Evolutionary conservation across 176 grass and related monocot species (phyloP).

Genomic region (Elaeis guineensis): DNA sequence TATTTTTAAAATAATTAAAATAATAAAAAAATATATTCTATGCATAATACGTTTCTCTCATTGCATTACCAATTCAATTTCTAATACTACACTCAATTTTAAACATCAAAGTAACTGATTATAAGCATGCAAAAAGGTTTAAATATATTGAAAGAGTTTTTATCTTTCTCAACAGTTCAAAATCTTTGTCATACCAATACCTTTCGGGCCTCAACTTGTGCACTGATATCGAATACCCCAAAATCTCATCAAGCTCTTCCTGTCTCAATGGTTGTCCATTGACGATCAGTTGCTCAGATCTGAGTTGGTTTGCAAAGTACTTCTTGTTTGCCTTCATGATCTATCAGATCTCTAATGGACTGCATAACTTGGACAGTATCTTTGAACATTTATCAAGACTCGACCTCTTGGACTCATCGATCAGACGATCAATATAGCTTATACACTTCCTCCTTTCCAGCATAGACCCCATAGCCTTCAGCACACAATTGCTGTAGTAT

Average conservation of each 20-base stretch:
- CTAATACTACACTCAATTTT: too few relatives aligned
- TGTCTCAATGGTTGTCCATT: slow-evolving; percentile 8
- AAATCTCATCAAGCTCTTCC: slow-evolving; percentile 20
- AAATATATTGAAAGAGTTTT: too few relatives aligned
- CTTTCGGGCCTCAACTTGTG: slow-evolving; percentile 21
- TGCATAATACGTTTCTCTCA: too few relatives aligned
- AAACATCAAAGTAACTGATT: too few relatives aligned
- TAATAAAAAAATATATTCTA: too few relatives aligned
- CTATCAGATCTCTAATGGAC: slow-evolving; percentile 12
- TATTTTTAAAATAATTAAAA: too few relatives aligned
- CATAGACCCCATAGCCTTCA: too few relatives aligned
- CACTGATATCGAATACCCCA: slow-evolving; percentile 11
- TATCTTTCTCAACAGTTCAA: slow-evolving; percentile 24
- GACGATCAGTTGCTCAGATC: slow-evolving; percentile 11
- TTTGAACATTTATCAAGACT: slow-evolving; percentile 16
- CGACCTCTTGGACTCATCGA: slow-evolving; percentile 12
- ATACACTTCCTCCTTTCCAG: slow-evolving; percentile 22
- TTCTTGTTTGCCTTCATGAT: slow-evolving; percentile 25
- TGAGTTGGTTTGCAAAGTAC: slow-evolving; percentile 23
- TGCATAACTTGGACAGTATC: too few relatives aligned
- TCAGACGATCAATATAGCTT: slow-evolving; percentile 17
- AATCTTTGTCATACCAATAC: too few relatives aligned
- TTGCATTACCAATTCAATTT: too few relatives aligned
- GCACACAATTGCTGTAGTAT: slow-evolving; percentile 22
- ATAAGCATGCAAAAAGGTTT: too few relatives aligned